Percentiles rank a stretch among this genome's conserved stretches.
These are phyloP conservation scores for Limnomonas spitsbergensis DNA, from an alignment of 139 green algal genomes.

Conservation along the genomic window DNA sequence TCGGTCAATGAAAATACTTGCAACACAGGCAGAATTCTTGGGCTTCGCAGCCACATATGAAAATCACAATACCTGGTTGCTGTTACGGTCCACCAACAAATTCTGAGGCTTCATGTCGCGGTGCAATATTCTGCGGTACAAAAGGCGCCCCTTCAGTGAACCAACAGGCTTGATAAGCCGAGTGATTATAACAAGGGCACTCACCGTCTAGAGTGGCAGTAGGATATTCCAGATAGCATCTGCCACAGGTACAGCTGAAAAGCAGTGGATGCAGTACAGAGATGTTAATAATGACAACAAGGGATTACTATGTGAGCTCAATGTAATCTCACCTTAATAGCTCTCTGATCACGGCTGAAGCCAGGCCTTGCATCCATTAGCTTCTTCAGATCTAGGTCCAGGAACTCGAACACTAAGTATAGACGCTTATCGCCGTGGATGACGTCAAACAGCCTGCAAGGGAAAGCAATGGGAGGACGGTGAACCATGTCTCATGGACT, in stretches of 20 bases:
- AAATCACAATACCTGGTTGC: slow-evolving; percentile 36
- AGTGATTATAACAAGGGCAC: not conserved
- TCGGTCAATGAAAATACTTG: no score
- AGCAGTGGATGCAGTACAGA: not conserved
- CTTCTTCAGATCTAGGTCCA: slow-evolving; percentile 97
- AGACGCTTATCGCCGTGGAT: slow-evolving; percentile 83
- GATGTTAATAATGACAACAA: not conserved
- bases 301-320: not conserved
- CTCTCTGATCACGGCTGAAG: slow-evolving; percentile 52
- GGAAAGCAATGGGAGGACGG: slow-evolving; percentile 1
- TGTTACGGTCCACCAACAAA: slow-evolving; percentile 84
- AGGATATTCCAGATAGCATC: slow-evolving; percentile 88
- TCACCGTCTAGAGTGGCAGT: slow-evolving; percentile 85
- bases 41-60: not conserved
- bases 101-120: slow-evolving; percentile 98
- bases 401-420: slow-evolving; percentile 97
- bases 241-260: slow-evolving; percentile 90
- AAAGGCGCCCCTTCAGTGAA: not conserved
- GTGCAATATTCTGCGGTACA: slow-evolving; percentile 75
- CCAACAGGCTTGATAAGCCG: not conserved
- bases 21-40: no score
- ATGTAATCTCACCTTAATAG: slow-evolving; percentile 77
- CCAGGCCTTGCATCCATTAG: slow-evolving; percentile 81
- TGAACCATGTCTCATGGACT: not conserved
- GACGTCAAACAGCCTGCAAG: slow-evolving; percentile 88